Evolutionary conservation across 495 filamentous ascomycete genomes (phyloP), one percentile per base, ranked within the genome.

Genomic region (Hyaloscypha hepaticicola): DNA sequence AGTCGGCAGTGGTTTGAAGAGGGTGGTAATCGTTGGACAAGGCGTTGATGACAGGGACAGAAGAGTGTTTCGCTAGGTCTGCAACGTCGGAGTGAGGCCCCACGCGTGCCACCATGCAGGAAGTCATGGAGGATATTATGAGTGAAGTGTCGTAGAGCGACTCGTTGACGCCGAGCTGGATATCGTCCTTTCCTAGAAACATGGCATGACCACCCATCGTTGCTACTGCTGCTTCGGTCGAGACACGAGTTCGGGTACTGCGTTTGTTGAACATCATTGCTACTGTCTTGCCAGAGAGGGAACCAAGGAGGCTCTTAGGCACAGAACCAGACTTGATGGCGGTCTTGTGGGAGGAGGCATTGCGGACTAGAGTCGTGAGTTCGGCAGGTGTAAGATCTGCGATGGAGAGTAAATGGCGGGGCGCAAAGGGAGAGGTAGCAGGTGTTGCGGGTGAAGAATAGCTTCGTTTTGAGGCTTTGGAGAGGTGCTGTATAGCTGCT

Each of bases 261-360:
- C 93, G 87, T 79, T 99, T 99, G 79, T 82, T 93, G 82, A 99
- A 98, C 80, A 93, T 89, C 87, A 99, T 90, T 64, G 95, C 93
- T 14, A 97, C 84, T 3, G 93, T 96, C 76, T 92, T 85, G 25
- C 91, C 91, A 24, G 83, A 79, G 64, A 93, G 72, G 1, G 82
- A 70, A 21, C 80, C 78, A 11, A 84, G 73, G 16, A 90, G 76
- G 48, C 78, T 77, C 53, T 80, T 76, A 2, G 89, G 88, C 41
- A 86, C 76, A 34, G 81, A 76, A 19, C 88, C 87, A 33, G 86
- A 84, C 76, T 96, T 96, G 79, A 95, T 85, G 66, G 85, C 80
- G 53, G 81, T 77, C 73, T 97, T 97, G 78, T 91, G 84, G 29
- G 81, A 72, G 33, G 84, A 76, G 62, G 93, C 93, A 86, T 91